These are phyloP conservation scores for Clarireedia sp. DNA, from an alignment of 2,329 filamentous ascomycete species.

Conservation along the genomic window DNA sequence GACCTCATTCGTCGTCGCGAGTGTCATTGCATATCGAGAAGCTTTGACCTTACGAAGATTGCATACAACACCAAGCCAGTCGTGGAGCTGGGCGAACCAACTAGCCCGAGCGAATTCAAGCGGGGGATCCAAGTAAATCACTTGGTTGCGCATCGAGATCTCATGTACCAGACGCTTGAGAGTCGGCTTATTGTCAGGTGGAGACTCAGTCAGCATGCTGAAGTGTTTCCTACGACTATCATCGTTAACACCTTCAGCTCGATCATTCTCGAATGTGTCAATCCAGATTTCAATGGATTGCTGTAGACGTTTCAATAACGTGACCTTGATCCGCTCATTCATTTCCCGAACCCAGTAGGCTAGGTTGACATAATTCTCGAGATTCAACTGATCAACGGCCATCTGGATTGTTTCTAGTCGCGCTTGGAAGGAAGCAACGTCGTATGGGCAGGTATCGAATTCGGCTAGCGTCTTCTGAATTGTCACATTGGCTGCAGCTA, in stretches of 20 bases:
- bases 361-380: constrained; percentile 94
- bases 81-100: constrained; percentile 88
- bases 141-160: constrained; percentile 94
- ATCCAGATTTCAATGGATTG: constrained; percentile 84
- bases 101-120: constrained; percentile 84
- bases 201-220: constrained; percentile 34
- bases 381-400: constrained; percentile 89
- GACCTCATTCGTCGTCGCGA: constrained; percentile 57
- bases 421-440: constrained; percentile 67
- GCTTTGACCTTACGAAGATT: constrained; percentile 92
- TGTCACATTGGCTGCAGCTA: constrained; percentile 72
- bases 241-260: constrained; percentile 34
- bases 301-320: constrained; percentile 74
- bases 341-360: constrained; percentile 81
- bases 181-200: constrained; percentile 48
- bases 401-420: constrained; percentile 81
- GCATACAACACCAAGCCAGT: constrained; percentile 89
- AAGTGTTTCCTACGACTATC: constrained; percentile 46
- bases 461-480: constrained; percentile 76
- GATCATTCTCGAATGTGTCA: constrained; percentile 63
- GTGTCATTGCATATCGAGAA: constrained; percentile 84
- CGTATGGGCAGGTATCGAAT: constrained; percentile 77
- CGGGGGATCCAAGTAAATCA: constrained; percentile 92
- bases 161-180: constrained; percentile 77
- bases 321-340: constrained; percentile 76